phyloP scores from a whole-genome alignment of 495 filamentous ascomycete genomes.

The Tuber aestivum region DNA sequence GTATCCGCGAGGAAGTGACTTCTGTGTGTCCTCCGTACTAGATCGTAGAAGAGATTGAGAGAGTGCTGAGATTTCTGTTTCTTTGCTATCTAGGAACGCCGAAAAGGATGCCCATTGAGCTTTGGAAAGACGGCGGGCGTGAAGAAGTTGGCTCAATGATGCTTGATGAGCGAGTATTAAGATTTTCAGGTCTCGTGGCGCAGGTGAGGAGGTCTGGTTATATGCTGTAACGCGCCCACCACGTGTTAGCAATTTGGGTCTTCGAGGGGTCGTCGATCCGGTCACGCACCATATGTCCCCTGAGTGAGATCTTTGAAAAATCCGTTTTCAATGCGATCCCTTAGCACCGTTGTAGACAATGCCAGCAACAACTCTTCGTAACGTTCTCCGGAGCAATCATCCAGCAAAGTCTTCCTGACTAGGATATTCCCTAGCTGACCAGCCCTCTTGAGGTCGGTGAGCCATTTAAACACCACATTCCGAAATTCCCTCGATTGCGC shows the following conservation, averaged over 20 bases:
- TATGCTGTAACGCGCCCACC: constrained; percentile 25
- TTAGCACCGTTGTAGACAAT: constrained; percentile 37
- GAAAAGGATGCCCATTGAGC: constrained; percentile 39
- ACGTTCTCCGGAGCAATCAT: constrained; percentile 41
- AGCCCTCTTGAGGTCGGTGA: constrained; percentile 38
- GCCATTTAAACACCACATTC: constrained; percentile 42
- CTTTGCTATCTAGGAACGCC: constrained; percentile 31
- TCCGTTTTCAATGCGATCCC: constrained; percentile 35
- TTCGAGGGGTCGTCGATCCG: background rate
- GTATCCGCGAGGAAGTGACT: constrained; percentile 19
- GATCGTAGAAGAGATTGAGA: constrained; percentile 8
- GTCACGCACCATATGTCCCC: constrained; percentile 34
- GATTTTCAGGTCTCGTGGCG: constrained; percentile 15
- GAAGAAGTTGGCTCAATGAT: constrained; percentile 23
- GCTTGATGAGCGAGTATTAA: constrained; percentile 33
- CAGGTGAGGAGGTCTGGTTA: constrained; percentile 35
- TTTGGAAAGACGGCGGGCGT: constrained; percentile 33
- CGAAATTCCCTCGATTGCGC: constrained; percentile 39
- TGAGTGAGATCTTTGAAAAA: constrained; percentile 18
- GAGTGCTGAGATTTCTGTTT: constrained; percentile 24
- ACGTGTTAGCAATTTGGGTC: background rate
- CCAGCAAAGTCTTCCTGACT: constrained; percentile 35
- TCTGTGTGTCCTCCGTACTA: constrained; percentile 6
- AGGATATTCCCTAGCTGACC: constrained; percentile 35
- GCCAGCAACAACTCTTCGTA: constrained; percentile 41